These are phyloP conservation scores for Bryum argenteum DNA, from an alignment of 225 moss, liverwort and hornwort genomes.

Conservation along the genomic window DNA sequence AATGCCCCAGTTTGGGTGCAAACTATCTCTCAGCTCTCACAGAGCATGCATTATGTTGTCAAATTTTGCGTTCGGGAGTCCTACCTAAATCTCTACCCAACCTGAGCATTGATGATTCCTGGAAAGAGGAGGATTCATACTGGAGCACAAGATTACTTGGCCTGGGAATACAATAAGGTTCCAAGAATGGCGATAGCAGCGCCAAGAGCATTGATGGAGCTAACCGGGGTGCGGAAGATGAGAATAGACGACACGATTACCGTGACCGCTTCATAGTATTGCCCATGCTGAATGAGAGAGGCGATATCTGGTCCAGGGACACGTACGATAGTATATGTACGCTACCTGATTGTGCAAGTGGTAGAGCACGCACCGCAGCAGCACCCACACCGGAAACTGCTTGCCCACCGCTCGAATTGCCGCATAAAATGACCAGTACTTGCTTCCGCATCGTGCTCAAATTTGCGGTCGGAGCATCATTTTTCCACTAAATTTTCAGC, in stretches of 20 bases:
- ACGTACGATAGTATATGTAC: too few species aligned
- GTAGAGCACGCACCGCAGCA: conserved; percentile 50
- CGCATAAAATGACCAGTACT: too few species aligned
- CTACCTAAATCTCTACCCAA: conserved; percentile 14
- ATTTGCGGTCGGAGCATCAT: too few species aligned
- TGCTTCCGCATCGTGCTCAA: too few species aligned
- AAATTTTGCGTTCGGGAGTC: too few species aligned
- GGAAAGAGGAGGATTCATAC: background rate
- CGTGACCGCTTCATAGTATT: conserved; percentile 70
- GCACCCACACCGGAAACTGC: conserved; percentile 68
- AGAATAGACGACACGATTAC: conserved; percentile 59
- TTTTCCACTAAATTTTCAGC: too few species aligned
- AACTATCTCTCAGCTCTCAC: conserved; percentile 17
- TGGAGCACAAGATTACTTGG: conserved; percentile 29
- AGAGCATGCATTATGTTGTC: conserved; percentile 17
- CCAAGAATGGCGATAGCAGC: conserved; percentile 55
- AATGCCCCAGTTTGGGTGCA: conserved; percentile 1
- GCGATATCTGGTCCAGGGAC: conserved; percentile 63
- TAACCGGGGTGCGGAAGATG: conserved; percentile 56
- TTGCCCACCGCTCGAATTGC: conserved; percentile 63
- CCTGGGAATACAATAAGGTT: conserved; percentile 48
- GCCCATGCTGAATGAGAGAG: conserved; percentile 65
- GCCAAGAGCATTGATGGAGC: conserved; percentile 54
- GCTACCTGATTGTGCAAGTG: conserved; percentile 66
- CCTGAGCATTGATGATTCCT: background rate